Base-by-base conservation (phyloP, 371 early-diverging fungal genomes). In the Basidiobolus meristosporus region DNA sequence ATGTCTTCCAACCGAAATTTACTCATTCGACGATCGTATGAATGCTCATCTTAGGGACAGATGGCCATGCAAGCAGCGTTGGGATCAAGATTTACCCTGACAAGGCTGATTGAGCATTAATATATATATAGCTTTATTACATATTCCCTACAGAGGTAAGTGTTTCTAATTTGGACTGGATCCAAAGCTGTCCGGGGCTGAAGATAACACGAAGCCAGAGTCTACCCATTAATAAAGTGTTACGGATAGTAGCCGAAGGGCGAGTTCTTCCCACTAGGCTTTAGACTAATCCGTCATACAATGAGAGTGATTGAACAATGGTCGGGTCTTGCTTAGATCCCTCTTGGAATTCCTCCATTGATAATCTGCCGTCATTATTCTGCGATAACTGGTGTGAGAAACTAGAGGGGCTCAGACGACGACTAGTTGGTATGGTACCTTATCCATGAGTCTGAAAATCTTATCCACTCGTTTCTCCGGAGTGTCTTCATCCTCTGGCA, bases 401-500 rank as follows among this genome's bases (percentile, higher is more conserved):
- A 33, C 23, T 18, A 16, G 14, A 31, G 34, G 23, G 0, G 1
- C 20, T 16, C 22, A 38, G 10, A 12, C n/a, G 16, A 11, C 21
- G 0, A 38, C 26, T 9, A 30, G 9, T 7, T 35, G 20, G n/a
- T n/a, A 46, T 41, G 53, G 53, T 60, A 72, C 73, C 49, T 54
- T 65, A 57, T 90, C 93, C 90, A 92, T 87, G 46, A 84, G 43
- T 15, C 62, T 61, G 56, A 92, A 90, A 34, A 90, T 79, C 65
- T 91, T 91, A 31, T 76, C 64, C 6, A 90, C 90, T 11, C 91
- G 68, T 56, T 86, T 84, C 46, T 86, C 78, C 4, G 92, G 88
- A n/a, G 90, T 90, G 46, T 80, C 77, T 49, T 85, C 86, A 56
- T 92, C 91, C 18, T 66, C 61, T n/a, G 90, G 87, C 46, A 90